Percentiles rank a stretch among this genome's conserved stretches.
These are phyloP conservation scores for Cinchona pubescens DNA, from an alignment of 257 asterid genomes.

Conservation along the genomic window DNA sequence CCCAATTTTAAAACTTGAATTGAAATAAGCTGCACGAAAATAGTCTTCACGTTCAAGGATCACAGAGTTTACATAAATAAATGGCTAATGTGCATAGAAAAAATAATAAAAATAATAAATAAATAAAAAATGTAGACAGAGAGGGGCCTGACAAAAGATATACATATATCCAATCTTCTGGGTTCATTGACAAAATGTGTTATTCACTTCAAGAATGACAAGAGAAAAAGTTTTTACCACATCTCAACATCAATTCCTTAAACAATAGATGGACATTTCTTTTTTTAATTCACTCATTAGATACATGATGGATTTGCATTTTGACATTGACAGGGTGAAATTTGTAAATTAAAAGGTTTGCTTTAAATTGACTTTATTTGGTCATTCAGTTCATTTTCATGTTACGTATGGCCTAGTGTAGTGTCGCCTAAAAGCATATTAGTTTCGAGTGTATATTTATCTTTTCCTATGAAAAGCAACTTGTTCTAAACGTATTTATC, in stretches of 20 bases:
- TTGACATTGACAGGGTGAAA: neutral
- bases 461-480: neutral
- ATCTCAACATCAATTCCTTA: neutral
- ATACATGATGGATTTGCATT: neutral
- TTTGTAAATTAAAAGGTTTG: neutral
- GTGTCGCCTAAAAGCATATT: neutral
- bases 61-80: no score
- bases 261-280: neutral
- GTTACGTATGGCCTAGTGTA: neutral
- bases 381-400: neutral
- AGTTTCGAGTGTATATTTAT: neutral
- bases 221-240: neutral
- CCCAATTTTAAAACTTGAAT: no score
- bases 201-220: neutral
- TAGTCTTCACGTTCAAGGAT: no score
- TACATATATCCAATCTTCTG: neutral
- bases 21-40: no score
- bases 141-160: no score
- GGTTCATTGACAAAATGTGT: conserved; percentile 1
- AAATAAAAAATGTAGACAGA: no score
- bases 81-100: no score
- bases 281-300: neutral
- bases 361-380: neutral
- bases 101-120: no score
- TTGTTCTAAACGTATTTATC: neutral